phyloP scores from a whole-genome alignment of 495 filamentous ascomycete species.

The Podospora appendiculata region DNA sequence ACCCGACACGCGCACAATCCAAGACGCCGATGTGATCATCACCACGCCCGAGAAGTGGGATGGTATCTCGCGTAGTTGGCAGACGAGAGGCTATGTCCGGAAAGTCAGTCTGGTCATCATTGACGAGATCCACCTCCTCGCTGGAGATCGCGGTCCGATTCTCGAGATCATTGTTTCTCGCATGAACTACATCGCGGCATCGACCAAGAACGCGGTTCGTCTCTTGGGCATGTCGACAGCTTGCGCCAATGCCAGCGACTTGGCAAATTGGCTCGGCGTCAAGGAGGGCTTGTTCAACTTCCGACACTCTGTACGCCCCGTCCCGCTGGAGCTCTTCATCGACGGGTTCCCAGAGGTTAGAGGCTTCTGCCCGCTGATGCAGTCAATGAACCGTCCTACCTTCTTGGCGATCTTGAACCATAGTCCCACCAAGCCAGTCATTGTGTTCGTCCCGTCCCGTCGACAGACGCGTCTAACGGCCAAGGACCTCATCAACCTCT shows the following conservation, averaged over 20 bases:
- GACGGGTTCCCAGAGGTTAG: conserved; percentile 94
- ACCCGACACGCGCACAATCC: conserved; percentile 88
- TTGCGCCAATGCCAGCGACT: conserved; percentile 88
- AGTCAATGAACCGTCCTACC: conserved; percentile 96
- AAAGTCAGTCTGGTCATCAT: conserved; percentile 97
- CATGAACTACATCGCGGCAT: conserved; percentile 98
- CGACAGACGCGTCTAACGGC: conserved; percentile 92
- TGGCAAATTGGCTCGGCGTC: conserved; percentile 95
- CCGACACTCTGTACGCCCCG: conserved; percentile 92
- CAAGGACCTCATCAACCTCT: conserved; percentile 92
- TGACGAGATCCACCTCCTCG: conserved; percentile 95
- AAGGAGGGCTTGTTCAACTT: conserved; percentile 97
- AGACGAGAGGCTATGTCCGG: conserved; percentile 89
- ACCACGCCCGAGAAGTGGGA: conserved; percentile 99
- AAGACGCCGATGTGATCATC: conserved; percentile 94
- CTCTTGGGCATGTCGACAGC: conserved; percentile 98
- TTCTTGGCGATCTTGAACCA: conserved; percentile 95
- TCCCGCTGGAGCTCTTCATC: conserved; percentile 92
- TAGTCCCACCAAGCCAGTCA: conserved; percentile 92
- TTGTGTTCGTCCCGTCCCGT: conserved; percentile 95
- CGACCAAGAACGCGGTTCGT: conserved; percentile 78
- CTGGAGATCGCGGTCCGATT: conserved; percentile 93
- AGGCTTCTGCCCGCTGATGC: conserved; percentile 97
- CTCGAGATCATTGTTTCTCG: conserved; percentile 97
- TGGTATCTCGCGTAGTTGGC: conserved; percentile 97